Percentiles rank a stretch among this genome's conserved stretches.
Evolutionary conservation across 202 grass and related monocot genomes (phyloP).

Genomic region (Eragrostis tef): DNA sequence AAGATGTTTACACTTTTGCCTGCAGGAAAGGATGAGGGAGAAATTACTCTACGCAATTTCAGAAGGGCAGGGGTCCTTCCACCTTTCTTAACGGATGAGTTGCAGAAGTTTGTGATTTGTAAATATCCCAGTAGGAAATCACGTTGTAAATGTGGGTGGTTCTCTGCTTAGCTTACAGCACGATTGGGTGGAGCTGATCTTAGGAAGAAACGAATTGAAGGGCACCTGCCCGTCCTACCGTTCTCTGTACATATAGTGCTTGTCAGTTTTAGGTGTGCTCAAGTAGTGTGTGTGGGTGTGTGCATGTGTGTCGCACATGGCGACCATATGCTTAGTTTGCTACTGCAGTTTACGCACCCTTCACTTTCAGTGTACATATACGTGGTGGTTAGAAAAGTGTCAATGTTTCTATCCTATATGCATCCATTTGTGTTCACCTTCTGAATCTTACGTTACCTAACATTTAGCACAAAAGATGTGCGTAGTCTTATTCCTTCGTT

Average conservation of each 20-base stretch:
- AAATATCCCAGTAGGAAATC: conserved; percentile 52
- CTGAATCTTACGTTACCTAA: neutral
- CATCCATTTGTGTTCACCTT: neutral
- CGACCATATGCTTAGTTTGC: conserved; percentile 23
- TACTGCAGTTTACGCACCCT: conserved; percentile 11
- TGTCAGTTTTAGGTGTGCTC: conserved; percentile 40
- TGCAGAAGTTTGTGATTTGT: conserved; percentile 40
- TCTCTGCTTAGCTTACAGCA: conserved; percentile 33
- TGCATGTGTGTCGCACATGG: conserved; percentile 15
- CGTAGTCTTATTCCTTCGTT: too few species aligned
- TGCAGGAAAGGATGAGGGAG: conserved; percentile 90
- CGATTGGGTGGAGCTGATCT: conserved; percentile 40
- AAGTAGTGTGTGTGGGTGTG: neutral
- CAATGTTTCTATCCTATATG: neutral
- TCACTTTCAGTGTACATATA: conserved; percentile 47
- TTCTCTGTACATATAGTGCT: conserved; percentile 48
- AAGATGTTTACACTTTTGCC: conserved; percentile 11
- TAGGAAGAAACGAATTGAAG: conserved; percentile 16
- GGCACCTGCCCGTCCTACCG: conserved; percentile 14
- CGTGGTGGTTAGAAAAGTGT: conserved; percentile 35
- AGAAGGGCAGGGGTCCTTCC: conserved; percentile 95
- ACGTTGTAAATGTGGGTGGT: conserved; percentile 44
- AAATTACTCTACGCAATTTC: conserved; percentile 88
- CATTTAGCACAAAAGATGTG: neutral
- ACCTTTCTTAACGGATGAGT: conserved; percentile 67